phyloP scores from a whole-genome alignment of 345 rosid genomes.

The Iberis pinnata region DNA sequence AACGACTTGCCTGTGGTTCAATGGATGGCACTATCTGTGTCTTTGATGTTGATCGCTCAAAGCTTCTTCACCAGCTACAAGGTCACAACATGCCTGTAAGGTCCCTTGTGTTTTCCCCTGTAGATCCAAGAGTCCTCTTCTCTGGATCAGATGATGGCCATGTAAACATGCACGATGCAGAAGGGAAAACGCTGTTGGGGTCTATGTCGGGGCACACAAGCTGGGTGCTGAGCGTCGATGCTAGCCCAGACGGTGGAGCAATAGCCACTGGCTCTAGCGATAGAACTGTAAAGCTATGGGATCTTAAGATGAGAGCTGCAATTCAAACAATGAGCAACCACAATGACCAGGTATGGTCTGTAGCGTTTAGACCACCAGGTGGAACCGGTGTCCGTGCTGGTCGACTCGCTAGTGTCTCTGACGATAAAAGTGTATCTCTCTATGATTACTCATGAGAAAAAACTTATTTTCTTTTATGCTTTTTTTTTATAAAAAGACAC shows the following conservation, averaged over 20 bases:
- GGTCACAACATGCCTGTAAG: constrained; percentile 93
- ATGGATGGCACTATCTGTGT: constrained; percentile 89
- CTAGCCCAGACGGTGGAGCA: constrained; percentile 84
- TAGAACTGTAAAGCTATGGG: constrained; percentile 92
- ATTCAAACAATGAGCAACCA: constrained; percentile 91
- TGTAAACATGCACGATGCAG: constrained; percentile 82
- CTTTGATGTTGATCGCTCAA: constrained; percentile 71
- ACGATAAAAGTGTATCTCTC: constrained; percentile 86
- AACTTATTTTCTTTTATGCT: not conserved
- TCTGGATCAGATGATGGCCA: constrained; percentile 87
- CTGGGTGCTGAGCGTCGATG: constrained; percentile 92
- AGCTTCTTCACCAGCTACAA: constrained; percentile 80
- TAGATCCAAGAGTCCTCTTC: constrained; percentile 63
- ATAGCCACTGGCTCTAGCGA: constrained; percentile 92
- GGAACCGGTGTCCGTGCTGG: constrained; percentile 46
- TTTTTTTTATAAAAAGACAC: not conserved
- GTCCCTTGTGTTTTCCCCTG: constrained; percentile 76
- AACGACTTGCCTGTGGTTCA: constrained; percentile 77
- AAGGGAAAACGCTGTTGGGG: constrained; percentile 60
- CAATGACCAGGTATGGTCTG: constrained; percentile 90
- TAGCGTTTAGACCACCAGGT: constrained; percentile 61
- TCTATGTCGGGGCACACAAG: constrained; percentile 90
- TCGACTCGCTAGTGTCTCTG: constrained; percentile 83
- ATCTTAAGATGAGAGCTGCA: constrained; percentile 83
- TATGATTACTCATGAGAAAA: constrained; percentile 65